phyloP scores from a whole-genome alignment of 306 rosid species.

The Rosa persica region DNA sequence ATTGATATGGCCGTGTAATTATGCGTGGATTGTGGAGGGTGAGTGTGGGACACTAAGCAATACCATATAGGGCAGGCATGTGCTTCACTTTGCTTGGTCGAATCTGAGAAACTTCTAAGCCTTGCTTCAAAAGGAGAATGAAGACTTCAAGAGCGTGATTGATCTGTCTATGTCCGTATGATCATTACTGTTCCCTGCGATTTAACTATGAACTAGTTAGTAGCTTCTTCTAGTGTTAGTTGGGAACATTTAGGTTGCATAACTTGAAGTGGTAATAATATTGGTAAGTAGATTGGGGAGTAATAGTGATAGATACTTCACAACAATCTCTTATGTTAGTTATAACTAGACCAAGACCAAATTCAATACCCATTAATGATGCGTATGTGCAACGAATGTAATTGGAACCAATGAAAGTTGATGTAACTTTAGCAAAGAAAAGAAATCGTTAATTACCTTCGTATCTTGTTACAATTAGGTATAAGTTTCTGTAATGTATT shows the following conservation, averaged over 20 bases:
- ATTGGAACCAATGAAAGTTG: not conserved
- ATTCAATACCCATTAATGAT: not conserved
- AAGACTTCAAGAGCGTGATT: too few species aligned
- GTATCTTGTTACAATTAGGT: too few species aligned
- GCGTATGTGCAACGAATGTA: not conserved
- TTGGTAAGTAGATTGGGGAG: not conserved
- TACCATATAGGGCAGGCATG: constrained; percentile 42
- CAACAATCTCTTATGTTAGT: not conserved
- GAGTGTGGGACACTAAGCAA: constrained; percentile 58
- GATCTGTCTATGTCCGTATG: not conserved
- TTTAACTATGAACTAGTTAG: not conserved
- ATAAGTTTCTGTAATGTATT: too few species aligned
- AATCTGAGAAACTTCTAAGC: constrained; percentile 27
- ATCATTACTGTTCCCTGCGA: not conserved
- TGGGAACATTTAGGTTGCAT: constrained; percentile 1
- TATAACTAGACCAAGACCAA: not conserved
- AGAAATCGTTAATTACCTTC: too few species aligned
- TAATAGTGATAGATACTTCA: not conserved
- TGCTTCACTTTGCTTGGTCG: constrained; percentile 45
- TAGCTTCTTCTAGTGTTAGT: not conserved
- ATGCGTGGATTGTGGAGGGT: constrained; percentile 78
- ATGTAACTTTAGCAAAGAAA: not conserved
- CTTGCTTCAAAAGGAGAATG: constrained; percentile 10
- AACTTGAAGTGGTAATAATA: constrained; percentile 1
- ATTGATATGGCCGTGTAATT: constrained; percentile 37